Evolutionary conservation across 176 grass and related monocot species (phyloP).

Genomic region (Carex cristatella): DNA sequence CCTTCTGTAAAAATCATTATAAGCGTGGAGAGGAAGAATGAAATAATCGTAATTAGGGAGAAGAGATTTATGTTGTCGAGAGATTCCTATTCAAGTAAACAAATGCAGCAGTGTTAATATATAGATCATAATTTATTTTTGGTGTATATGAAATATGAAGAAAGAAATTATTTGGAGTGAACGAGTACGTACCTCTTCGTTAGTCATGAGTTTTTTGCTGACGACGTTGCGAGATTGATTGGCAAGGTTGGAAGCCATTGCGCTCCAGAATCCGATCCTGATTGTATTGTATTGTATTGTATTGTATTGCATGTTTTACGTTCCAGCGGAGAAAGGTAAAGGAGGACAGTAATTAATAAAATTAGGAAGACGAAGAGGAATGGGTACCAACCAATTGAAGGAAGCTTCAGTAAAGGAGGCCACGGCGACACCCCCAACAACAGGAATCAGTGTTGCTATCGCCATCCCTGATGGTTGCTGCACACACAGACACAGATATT

Average conservation of each 20-base stretch:
- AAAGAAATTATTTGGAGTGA: neutral
- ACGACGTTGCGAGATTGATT: constrained; percentile 89
- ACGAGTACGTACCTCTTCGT: constrained; percentile 48
- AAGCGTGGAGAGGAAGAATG: constrained; percentile 66
- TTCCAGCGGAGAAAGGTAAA: neutral
- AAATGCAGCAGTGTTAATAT: neutral
- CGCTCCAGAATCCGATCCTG: constrained; percentile 92
- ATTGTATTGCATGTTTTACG: neutral
- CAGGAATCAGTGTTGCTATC: constrained; percentile 50
- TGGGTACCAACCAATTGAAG: constrained; percentile 73
- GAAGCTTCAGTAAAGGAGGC: constrained; percentile 95
- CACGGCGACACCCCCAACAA: constrained; percentile 84
- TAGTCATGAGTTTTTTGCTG: constrained; percentile 82
- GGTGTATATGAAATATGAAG: neutral
- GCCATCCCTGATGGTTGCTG: constrained; percentile 61
- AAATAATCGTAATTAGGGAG: constrained; percentile 87
- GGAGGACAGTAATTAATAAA: neutral
- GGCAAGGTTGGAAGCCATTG: constrained; percentile 87
- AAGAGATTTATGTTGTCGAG: constrained; percentile 91
- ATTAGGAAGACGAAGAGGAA: neutral
- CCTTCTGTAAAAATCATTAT: constrained; percentile 71
- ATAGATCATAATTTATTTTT: neutral
- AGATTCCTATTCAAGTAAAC: constrained; percentile 35
- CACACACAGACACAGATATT: neutral
- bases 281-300: constrained; percentile 13